A percentile compares a stretch with the other conserved stretches of the same genome.
Evolutionary conservation across 148 eudicot genomes (phyloP).

Genomic region (Cornus suecica): DNA sequence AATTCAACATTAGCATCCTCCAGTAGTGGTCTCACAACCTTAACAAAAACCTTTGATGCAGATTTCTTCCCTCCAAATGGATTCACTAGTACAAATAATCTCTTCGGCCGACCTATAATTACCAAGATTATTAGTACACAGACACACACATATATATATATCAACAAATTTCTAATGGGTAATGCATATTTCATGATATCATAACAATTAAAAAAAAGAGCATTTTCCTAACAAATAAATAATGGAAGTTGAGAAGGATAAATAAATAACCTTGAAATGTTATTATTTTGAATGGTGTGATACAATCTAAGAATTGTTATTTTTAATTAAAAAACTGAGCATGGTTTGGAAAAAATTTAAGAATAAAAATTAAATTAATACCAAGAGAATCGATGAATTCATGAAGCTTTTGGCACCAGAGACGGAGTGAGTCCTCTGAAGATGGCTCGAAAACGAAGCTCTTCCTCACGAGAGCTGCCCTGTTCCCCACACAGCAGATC

Average conservation of each 20-base stretch:
- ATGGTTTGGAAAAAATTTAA: background rate
- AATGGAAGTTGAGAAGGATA: background rate
- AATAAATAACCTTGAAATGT: no score
- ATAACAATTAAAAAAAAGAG: no score
- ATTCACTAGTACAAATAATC: slow-evolving; percentile 71
- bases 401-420: slow-evolving; percentile 52
- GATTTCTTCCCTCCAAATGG: slow-evolving; percentile 85
- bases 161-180: no score
- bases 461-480: slow-evolving; percentile 35
- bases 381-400: slow-evolving; percentile 62
- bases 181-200: no score
- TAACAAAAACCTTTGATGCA: slow-evolving; percentile 53
- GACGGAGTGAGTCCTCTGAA: slow-evolving; percentile 26
- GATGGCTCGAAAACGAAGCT: slow-evolving; percentile 44
- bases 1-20: slow-evolving; percentile 70
- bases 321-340: no score
- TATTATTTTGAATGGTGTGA: no score
- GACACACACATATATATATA: no score
- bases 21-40: slow-evolving; percentile 71
- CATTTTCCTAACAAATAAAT: no score
- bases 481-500: slow-evolving; percentile 29
- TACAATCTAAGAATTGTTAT: no score
- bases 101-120: slow-evolving; percentile 72
- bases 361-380: slow-evolving; percentile 18
- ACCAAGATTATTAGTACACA: no score